A percentile compares a stretch with the other conserved stretches of the same genome.
These are phyloP conservation scores for Elaeis oleifera DNA, from an alignment of 202 grass and related monocot genomes.

Conservation along the genomic window DNA sequence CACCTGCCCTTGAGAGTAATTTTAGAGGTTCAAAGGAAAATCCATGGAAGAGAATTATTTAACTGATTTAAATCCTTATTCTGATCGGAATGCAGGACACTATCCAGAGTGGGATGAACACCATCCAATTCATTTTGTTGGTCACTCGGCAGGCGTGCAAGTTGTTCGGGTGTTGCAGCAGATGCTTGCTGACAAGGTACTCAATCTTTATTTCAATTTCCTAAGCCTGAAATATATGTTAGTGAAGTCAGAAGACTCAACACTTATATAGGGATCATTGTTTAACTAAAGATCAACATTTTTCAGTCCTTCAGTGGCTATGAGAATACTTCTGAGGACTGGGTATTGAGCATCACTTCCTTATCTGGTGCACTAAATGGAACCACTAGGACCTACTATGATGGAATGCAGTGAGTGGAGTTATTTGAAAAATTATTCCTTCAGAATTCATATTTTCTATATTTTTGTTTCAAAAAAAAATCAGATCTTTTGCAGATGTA, in stretches of 20 bases:
- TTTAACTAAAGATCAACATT: not conserved
- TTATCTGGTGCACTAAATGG: slow-evolving; percentile 9
- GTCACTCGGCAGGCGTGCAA: slow-evolving; percentile 6
- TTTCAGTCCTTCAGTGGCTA: slow-evolving; percentile 1
- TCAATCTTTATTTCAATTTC: not conserved
- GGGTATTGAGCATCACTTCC: slow-evolving; percentile 12
- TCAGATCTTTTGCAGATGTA: too few species aligned
- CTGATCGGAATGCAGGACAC: not conserved
- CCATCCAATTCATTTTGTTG: slow-evolving; percentile 15
- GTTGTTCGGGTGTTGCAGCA: slow-evolving; percentile 8
- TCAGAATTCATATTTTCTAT: too few species aligned
- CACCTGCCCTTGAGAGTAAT: too few species aligned
- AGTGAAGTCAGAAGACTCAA: too few species aligned
- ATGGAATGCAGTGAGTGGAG: slow-evolving; percentile 8
- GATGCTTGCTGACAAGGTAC: slow-evolving; percentile 12
- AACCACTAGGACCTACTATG: slow-evolving; percentile 5
- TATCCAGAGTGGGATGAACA: slow-evolving; percentile 9
- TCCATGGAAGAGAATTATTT: not conserved
- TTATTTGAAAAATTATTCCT: too few species aligned
- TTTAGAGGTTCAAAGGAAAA: too few species aligned
- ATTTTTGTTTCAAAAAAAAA: not conserved
- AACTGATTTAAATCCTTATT: not conserved
- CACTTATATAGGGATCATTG: not conserved
- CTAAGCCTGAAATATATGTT: too few species aligned
- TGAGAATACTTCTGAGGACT: slow-evolving; percentile 5